Base-by-base conservation (phyloP, 257 asterid genomes). In the Solanum sparsipilum region DNA sequence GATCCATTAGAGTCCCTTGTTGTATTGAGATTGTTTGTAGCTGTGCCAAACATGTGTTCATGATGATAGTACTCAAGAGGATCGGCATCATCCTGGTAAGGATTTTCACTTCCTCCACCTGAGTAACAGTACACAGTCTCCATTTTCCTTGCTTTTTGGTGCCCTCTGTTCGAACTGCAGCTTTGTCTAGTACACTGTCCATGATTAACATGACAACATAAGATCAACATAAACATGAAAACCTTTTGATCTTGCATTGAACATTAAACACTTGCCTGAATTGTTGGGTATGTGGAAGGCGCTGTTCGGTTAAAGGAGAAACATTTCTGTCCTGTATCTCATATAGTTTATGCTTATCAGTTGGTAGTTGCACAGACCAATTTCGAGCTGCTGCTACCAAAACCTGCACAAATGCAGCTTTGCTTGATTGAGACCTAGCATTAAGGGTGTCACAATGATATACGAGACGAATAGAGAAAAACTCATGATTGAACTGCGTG, bases 21-120 rank as follows among this genome's bases (percentile, higher is more conserved):
- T 90, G 94, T 6, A 93, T 93, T 2, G 95, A 93, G 90, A 94
- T 91, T 23, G 95, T 93, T 27, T 94, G 98, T 32, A 94, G 95
- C 79, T 94, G 96, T 1, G 98, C 96, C 92, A 94, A 87, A 86
- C 96, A 93, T 23, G 98, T 93, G 95, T 94, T 94, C 48, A 95
- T 52, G 11, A 95, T 74, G 87, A 92, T 93, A 20, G 98, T 95
- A 90, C 96, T 92, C 32, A 83, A 92, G 72, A 95, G 90, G 32
- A 95, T 94, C 4, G 98, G 98, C 29, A 92, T 13, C 98, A 95
- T 95, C 89, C 98, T 90, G 15, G 92, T 87, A 4, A 95, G 87
- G 84, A 94, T 75, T 73, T 95, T 95, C 2, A 93, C 94, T 86
- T 93, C 96, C 84, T 95, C 98, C 3, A 94, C 95, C 44, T 95